Base-by-base conservation (phyloP, 2,329 filamentous ascomycete genomes). In the Knufia petricola region DNA sequence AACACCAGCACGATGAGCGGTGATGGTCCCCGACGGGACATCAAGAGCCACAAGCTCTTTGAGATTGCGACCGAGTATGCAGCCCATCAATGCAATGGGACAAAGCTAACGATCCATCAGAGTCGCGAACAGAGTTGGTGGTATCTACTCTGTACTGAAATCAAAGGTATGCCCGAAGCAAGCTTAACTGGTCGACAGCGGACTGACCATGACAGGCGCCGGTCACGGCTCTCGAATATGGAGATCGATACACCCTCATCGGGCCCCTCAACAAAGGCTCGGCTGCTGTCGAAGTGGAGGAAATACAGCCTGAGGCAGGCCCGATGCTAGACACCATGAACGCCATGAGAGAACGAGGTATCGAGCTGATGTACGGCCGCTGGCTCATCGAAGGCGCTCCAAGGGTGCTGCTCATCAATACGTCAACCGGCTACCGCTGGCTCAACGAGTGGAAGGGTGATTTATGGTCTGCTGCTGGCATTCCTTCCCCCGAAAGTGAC, bases 141-240 rank as follows among this genome's bases (percentile, higher is more conserved):
- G 92, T 61, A 98, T 98, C 71, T 98, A 98, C 75, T 96, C 90
- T 13, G 92, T 98, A 57, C 82, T 98, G 70, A 98, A 98, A 70
- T 98, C 92, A 53, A 98, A 98, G 70, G 44, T 47, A 19, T 23
- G 20, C 21, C 12, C 17, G 15, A 8, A 30, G 15, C 12, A 19
- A 38, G 10, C 32, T 15, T 21, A 3, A 28, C 10, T n/a, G n/a
- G 12, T 21, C 12, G 15, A 20, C n/a, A 28, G 12, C 12, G 4
- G n/a, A n/a, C 42, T 47, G 20, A 47, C 19, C 13, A 26, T 28
- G 23, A 37, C 34, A 47, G 44, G 90, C 92, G 31, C 90, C 92
- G 44, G 92, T 96, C 53, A 96, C 92, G 37, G 95, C 90, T 1
- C 88, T 88, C 53, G 92, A 98, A 69, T 98, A 96, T 92, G 92